Conservation (phyloP, 352 stramenopile species). For the Phytophthora uliginosa region DNA sequence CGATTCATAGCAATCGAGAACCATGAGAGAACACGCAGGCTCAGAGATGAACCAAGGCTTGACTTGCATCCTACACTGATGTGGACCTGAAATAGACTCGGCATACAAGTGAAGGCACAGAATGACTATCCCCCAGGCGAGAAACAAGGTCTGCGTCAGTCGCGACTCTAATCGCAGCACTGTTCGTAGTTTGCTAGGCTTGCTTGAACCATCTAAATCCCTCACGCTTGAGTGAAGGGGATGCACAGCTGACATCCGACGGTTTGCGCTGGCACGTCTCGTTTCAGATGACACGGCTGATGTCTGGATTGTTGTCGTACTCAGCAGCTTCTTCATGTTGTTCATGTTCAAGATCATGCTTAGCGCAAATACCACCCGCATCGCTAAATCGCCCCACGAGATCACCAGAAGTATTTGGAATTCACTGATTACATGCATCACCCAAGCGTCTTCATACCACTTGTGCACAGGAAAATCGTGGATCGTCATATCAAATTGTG, state of each 20-base stretch:
- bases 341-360: slow-evolving; percentile 44
- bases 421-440: slow-evolving; percentile 52
- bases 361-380: slow-evolving; percentile 37
- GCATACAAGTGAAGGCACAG: slow-evolving; percentile 32
- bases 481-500: slow-evolving; percentile 25
- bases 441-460: slow-evolving; percentile 60
- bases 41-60: slow-evolving; percentile 36
- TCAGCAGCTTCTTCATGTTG: slow-evolving; percentile 45
- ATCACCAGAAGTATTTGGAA: slow-evolving; percentile 52
- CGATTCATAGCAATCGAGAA: slow-evolving; percentile 31
- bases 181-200: background rate
- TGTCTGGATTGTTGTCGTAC: slow-evolving; percentile 6
- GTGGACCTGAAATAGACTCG: background rate
- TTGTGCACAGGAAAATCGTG: slow-evolving; percentile 34
- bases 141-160: slow-evolving; percentile 19
- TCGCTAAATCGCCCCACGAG: slow-evolving; percentile 38
- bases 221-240: background rate
- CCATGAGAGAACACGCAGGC: slow-evolving; percentile 36
- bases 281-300: background rate
- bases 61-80: slow-evolving; percentile 36
- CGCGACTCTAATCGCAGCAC: slow-evolving; percentile 2
- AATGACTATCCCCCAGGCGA: slow-evolving; percentile 30
- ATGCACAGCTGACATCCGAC: slow-evolving; percentile 2
- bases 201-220: background rate
- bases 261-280: background rate